Percentiles rank a stretch among this genome's conserved stretches.
These are phyloP conservation scores for Claviceps quebecensis DNA, from an alignment of 2,329 filamentous ascomycete species.

Conservation along the genomic window DNA sequence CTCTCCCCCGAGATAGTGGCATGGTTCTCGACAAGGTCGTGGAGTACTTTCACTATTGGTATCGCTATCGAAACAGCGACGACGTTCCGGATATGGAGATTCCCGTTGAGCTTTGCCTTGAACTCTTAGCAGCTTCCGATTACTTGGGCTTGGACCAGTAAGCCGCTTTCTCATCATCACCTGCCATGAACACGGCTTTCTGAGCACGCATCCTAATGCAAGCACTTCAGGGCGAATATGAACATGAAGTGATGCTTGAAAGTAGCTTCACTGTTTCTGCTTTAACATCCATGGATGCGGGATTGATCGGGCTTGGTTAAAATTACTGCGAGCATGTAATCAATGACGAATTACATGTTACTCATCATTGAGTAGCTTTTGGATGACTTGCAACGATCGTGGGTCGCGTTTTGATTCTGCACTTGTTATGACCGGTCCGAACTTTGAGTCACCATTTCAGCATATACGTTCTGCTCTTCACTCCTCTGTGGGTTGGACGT, in stretches of 20 bases:
- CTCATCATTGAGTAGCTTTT: background rate
- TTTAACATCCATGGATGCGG: background rate
- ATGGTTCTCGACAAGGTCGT: conserved; percentile 66
- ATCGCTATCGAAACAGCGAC: conserved; percentile 54
- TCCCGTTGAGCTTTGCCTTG: conserved; percentile 62
- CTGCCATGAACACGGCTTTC: background rate
- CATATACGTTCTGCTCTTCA: conserved; percentile 37
- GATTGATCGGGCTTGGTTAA: background rate
- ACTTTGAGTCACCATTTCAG: conserved; percentile 27
- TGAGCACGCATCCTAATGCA: conserved; percentile 14
- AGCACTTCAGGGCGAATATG: conserved; percentile 21
- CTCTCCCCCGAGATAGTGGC: conserved; percentile 37
- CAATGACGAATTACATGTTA: background rate
- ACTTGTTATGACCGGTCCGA: no score
- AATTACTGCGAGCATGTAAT: background rate
- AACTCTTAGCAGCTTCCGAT: conserved; percentile 64
- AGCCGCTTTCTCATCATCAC: conserved; percentile 10
- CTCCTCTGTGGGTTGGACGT: conserved; percentile 38
- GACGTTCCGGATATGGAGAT: conserved; percentile 73
- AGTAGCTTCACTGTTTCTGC: background rate
- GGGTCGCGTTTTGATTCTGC: no score
- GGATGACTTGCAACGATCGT: background rate
- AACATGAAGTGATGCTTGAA: conserved; percentile 19
- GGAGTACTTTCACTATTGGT: conserved; percentile 75
- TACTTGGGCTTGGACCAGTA: conserved; percentile 54